phyloP scores from a whole-genome alignment of 192 early-diverging fungal species.

The Diversispora eburnea region DNA sequence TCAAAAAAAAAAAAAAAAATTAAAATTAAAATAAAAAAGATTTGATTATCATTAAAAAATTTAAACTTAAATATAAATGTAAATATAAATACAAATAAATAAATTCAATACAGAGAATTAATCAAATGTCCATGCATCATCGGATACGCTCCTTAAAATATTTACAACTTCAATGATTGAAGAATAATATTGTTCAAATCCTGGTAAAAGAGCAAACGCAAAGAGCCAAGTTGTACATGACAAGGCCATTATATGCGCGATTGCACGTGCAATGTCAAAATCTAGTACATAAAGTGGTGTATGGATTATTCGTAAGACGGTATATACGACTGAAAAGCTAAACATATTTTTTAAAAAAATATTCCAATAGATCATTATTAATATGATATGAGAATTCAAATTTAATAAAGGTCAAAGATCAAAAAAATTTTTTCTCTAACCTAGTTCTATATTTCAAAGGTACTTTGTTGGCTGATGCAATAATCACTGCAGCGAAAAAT shows the following conservation, averaged over 20 bases:
- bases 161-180: slow-evolving; percentile 15
- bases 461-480: slow-evolving; percentile 18
- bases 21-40: too few relatives aligned
- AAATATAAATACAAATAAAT: too few relatives aligned
- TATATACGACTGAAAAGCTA: slow-evolving; percentile 27
- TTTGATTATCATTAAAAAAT: too few relatives aligned
- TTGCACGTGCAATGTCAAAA: slow-evolving; percentile 24
- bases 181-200: slow-evolving; percentile 23
- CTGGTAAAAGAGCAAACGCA: slow-evolving; percentile 21
- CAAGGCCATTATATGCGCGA: slow-evolving; percentile 18
- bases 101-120: background rate
- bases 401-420: background rate
- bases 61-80: too few relatives aligned
- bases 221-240: slow-evolving; percentile 22
- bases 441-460: slow-evolving; percentile 14
- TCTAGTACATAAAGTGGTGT: slow-evolving; percentile 18
- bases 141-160: background rate
- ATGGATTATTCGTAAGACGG: slow-evolving; percentile 19
- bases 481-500: slow-evolving; percentile 25
- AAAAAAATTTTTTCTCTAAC: background rate
- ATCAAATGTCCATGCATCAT: slow-evolving; percentile 21
- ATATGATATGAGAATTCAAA: background rate
- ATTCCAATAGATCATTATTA: background rate
- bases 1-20: too few relatives aligned
- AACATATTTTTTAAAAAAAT: background rate